Base-by-base conservation (phyloP, 345 rosid species). In the Capsella bursapastoris region DNA sequence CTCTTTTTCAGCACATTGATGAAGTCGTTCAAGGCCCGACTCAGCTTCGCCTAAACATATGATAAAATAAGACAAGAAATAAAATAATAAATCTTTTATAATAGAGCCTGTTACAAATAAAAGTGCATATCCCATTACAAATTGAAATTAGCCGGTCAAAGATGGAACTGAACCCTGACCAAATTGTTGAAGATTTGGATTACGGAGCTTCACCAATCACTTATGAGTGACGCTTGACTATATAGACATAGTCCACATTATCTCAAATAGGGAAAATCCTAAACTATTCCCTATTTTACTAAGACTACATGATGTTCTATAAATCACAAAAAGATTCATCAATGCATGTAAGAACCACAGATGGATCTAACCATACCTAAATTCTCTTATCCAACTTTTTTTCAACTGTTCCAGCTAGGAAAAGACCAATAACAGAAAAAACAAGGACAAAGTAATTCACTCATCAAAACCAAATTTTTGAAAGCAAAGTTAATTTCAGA, bases 1-100 rank as follows among this genome's bases (percentile, higher is more conserved):
- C 79, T 90, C 97, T 84, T 90, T 90, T 83, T 90, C 97, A 27
- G 92, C 93, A 66, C 97, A 88, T 72, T 88, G 97, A 84, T 90
- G 97, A 76, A 90, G 97, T 12, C 97, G 83, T 70, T 90, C 97
- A 79, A 90, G 84, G 18, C 97, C 93, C 18, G 97, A 84, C 83
- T 91, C 94, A 10, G 97, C 97, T 74, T 91, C 94, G 12, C 97
- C 97, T 91, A 81, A 47, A 80, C 14, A 37, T 22, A 71, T 8
- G 53, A 35, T 51, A 37, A 47, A 22, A 28, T 13, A 65, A 61
- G 67, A 51, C 14, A 77, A 57, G 63, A 34, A 70, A 47, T 18
- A n/a, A 44, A 37, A 41, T n/a, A 9, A 27, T 15, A 7, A 11
- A 47, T 59, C 52, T 29, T 49, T 57, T 59, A 44, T 12, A 67